phyloP scores from a whole-genome alignment of 164 flowering plant genomes.

The Berberis thunbergii region DNA sequence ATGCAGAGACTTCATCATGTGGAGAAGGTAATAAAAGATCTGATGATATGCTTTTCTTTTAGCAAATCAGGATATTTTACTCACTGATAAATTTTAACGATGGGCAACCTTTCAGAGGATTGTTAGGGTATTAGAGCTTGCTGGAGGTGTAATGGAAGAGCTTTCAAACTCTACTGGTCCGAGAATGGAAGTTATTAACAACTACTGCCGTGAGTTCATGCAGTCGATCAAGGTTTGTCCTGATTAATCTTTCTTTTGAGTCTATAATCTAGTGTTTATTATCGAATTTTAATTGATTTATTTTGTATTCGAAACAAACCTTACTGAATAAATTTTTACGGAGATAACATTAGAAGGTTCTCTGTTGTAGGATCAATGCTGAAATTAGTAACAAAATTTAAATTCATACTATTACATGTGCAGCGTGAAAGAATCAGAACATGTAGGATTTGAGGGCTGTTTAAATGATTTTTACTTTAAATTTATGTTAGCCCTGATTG shows the following conservation, averaged over 20 bases:
- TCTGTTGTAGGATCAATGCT: too few species aligned
- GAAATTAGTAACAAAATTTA: too few species aligned
- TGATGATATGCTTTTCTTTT: neutral
- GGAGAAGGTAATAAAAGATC: constrained; percentile 47
- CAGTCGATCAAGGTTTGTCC: constrained; percentile 62
- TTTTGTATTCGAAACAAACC: too few species aligned
- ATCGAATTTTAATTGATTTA: too few species aligned
- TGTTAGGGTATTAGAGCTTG: constrained; percentile 83
- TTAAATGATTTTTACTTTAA: too few species aligned
- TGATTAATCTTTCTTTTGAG: neutral
- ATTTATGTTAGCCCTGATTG: too few species aligned
- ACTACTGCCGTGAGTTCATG: constrained; percentile 80
- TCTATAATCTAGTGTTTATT: too few species aligned
- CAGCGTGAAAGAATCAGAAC: too few species aligned
- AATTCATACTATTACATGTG: too few species aligned
- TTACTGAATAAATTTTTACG: too few species aligned
- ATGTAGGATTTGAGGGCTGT: too few species aligned
- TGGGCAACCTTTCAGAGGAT: constrained; percentile 40
- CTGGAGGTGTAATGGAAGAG: constrained; percentile 86
- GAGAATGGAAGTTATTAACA: constrained; percentile 58
- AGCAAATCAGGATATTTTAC: neutral
- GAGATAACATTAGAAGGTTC: too few species aligned
- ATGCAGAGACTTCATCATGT: constrained; percentile 77
- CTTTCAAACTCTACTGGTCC: constrained; percentile 64
- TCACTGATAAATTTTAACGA: neutral